A percentile compares a stretch with the other conserved stretches of the same genome.
Conservation (phyloP, 2,329 filamentous ascomycete species). For the Ascochyta clinopodiicola region DNA sequence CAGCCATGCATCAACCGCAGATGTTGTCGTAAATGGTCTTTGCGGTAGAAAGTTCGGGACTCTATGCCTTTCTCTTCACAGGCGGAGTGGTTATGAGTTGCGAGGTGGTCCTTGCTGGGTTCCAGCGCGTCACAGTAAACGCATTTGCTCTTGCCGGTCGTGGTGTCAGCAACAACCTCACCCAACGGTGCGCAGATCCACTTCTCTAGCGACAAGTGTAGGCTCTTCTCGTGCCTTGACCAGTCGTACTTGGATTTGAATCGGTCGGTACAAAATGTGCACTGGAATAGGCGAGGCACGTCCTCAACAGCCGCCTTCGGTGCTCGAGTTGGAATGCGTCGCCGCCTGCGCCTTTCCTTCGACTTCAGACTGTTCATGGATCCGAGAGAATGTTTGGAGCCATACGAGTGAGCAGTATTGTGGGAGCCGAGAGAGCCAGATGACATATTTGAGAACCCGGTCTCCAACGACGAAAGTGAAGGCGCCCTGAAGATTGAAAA, state of each 20-base stretch:
- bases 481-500: constrained; percentile 60
- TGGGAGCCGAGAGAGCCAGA: constrained; percentile 62
- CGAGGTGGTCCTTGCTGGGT: constrained; percentile 63
- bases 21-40: constrained; percentile 69
- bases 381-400: constrained; percentile 62
- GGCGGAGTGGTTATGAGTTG: constrained; percentile 64
- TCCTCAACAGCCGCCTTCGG: constrained; percentile 33
- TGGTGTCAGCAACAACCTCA: constrained; percentile 61
- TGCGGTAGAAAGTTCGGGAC: constrained; percentile 69
- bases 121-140: constrained; percentile 64
- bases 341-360: constrained; percentile 64
- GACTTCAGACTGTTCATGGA: constrained; percentile 61
- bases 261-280: constrained; percentile 49
- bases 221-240: constrained; percentile 50
- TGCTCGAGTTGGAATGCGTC: constrained; percentile 54
- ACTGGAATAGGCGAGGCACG: constrained; percentile 41
- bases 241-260: constrained; percentile 53
- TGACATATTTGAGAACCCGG: constrained; percentile 57
- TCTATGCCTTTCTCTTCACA: constrained; percentile 71
- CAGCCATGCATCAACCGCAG: constrained; percentile 65
- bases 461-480: constrained; percentile 62
- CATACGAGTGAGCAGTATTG: constrained; percentile 63
- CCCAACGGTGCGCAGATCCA: constrained; percentile 66
- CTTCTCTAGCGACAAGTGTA: constrained; percentile 49
- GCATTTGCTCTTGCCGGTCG: constrained; percentile 63